Conservation (phyloP, 768 basidiomycete genomes). For the Sporobolomyces roseus region DNA sequence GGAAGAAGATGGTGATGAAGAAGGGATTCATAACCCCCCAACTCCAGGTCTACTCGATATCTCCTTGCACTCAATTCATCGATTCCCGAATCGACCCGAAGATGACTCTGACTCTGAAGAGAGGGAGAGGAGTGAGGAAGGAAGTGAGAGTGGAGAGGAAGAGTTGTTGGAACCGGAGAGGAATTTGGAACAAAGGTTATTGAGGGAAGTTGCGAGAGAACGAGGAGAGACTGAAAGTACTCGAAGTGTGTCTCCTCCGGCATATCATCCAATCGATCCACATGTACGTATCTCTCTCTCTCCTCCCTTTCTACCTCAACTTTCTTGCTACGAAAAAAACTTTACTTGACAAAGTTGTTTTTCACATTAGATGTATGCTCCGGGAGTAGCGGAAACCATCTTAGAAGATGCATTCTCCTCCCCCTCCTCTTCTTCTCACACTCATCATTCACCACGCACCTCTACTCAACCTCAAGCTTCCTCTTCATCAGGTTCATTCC, state of each 20-base stretch:
- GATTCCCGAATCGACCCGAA: constrained; percentile 40
- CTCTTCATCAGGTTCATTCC: background rate
- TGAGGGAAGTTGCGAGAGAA: constrained; percentile 8
- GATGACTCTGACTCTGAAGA: constrained; percentile 14
- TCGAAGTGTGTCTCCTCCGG: constrained; percentile 25
- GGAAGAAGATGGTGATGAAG: constrained; percentile 26
- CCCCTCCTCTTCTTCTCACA: background rate
- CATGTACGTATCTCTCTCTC: constrained; percentile 23
- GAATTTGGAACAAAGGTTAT: background rate
- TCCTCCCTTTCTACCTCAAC: constrained; percentile 11
- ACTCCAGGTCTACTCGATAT: constrained; percentile 53
- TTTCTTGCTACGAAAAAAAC: too few species aligned
- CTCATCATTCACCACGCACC: background rate
- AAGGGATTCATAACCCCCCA: constrained; percentile 51
- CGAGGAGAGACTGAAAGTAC: background rate
- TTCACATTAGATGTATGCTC: constrained; percentile 32
- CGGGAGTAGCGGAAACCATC: constrained; percentile 48
- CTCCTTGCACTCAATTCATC: constrained; percentile 49
- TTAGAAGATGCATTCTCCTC: constrained; percentile 39
- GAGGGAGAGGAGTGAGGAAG: constrained; percentile 15
- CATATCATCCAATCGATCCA: constrained; percentile 37
- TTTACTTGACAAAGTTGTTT: constrained; percentile 3
- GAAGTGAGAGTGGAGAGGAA: constrained; percentile 37
- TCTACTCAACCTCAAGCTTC: background rate
- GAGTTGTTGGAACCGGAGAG: constrained; percentile 40